phyloP scores from a whole-genome alignment of 2,329 filamentous ascomycete genomes.

The Exutisphaerella laricina region DNA sequence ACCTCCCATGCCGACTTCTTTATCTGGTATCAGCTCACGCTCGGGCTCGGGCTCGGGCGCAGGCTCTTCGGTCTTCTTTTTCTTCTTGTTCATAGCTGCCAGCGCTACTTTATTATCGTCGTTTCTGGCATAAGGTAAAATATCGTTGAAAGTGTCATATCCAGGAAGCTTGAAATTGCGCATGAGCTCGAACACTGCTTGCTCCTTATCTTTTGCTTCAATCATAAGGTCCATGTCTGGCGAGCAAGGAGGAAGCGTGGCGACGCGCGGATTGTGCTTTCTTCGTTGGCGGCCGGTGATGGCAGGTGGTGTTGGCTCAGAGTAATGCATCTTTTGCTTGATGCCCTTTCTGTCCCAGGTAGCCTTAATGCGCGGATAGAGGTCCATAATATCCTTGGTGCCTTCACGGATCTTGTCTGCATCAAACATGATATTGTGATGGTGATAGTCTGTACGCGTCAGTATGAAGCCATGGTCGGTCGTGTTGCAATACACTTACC shows the following conservation, averaged over 20 bases:
- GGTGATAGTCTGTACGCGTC: constrained; percentile 73
- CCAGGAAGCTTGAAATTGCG: constrained; percentile 78
- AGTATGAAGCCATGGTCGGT: neutral
- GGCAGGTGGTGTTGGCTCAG: constrained; percentile 69
- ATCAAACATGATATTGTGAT: constrained; percentile 92
- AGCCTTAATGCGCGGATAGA: constrained; percentile 71
- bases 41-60: constrained; percentile 26
- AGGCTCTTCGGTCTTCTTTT: constrained; percentile 35
- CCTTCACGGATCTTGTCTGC: constrained; percentile 68
- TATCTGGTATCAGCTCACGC: constrained; percentile 48
- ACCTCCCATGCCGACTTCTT: constrained; percentile 82
- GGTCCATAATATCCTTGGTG: constrained; percentile 68
- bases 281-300: constrained; percentile 71
- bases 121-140: constrained; percentile 68
- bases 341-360: constrained; percentile 84
- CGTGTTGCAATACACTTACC: neutral
- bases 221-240: constrained; percentile 96
- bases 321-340: constrained; percentile 96
- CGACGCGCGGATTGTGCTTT: constrained; percentile 78
- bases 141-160: constrained; percentile 66
- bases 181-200: constrained; percentile 94
- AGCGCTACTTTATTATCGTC: constrained; percentile 62
- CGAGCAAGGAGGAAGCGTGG: constrained; percentile 73
- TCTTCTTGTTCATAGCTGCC: constrained; percentile 38
- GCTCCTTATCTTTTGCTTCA: constrained; percentile 96